Conservation (phyloP, 345 rosid genomes). For the Eucalyptus pauciflora region DNA sequence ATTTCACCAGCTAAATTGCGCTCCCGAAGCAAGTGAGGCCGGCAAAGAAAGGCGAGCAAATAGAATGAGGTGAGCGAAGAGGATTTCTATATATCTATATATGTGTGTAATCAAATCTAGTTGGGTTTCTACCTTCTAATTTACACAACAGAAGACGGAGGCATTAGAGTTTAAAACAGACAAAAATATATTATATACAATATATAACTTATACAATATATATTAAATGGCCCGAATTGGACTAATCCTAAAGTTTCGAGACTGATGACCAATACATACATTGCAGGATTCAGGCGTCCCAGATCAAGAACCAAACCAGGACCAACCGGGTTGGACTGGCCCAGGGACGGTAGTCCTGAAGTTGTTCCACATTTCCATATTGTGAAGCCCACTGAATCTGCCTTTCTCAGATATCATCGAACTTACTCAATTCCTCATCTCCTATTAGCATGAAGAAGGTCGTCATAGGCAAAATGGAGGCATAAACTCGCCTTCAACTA, state of each 20-base stretch:
- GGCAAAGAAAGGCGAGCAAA: background rate
- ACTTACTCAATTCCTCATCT: background rate
- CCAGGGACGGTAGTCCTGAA: background rate
- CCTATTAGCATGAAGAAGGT: background rate
- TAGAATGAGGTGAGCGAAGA: background rate
- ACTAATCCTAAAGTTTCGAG: too few species aligned
- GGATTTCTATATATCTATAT: too few species aligned
- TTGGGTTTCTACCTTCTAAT: background rate
- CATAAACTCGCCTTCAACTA: background rate
- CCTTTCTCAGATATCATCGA: background rate
- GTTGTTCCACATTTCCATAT: background rate
- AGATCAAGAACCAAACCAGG: too few species aligned
- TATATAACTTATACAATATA: too few species aligned
- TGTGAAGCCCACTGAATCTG: background rate
- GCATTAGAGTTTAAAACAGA: background rate
- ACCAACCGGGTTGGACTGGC: accelerated
- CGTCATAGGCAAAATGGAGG: background rate
- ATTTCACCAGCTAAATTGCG: too few species aligned
- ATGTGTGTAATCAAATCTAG: too few species aligned
- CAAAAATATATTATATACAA: too few species aligned
- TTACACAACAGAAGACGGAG: accelerated
- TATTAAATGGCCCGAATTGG: accelerated
- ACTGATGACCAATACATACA: too few species aligned
- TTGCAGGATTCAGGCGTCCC: accelerated
- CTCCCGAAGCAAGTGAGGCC: accelerated